phyloP scores from a whole-genome alignment of 495 filamentous ascomycete genomes.

The Pseudevernia furfuracea region DNA sequence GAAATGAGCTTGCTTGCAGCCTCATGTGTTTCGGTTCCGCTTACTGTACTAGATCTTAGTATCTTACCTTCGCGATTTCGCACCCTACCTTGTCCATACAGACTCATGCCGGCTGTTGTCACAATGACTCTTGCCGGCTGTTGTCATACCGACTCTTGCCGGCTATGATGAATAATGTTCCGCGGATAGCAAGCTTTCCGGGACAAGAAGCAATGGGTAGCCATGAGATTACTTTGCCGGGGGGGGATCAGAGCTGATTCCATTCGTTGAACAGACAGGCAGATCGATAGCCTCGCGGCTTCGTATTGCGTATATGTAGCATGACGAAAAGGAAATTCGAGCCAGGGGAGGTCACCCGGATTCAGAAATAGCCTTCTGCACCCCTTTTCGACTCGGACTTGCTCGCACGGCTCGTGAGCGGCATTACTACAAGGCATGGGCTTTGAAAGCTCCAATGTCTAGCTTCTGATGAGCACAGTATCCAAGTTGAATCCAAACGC shows the following conservation, averaged over 20 bases:
- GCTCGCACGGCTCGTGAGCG: not conserved
- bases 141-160: not conserved
- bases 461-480: not conserved
- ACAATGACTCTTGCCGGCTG: not conserved
- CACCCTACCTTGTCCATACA: not conserved
- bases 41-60: not conserved
- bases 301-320: not conserved
- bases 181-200: not conserved
- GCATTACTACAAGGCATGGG: not conserved
- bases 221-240: not conserved
- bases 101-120: not conserved
- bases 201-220: not conserved
- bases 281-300: not conserved
- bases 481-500: not conserved
- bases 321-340: slow-evolving; percentile 1
- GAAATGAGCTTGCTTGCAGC: not conserved
- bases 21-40: not conserved
- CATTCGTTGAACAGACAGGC: not conserved
- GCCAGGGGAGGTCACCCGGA: not conserved
- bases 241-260: not conserved
- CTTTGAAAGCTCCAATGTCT: not conserved
- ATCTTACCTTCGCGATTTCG: not conserved
- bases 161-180: no score
- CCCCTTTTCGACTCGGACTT: not conserved
- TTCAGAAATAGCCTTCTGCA: not conserved